phyloP scores from a whole-genome alignment of 129 eudicot species.

The Flaveria ramosissima region DNA sequence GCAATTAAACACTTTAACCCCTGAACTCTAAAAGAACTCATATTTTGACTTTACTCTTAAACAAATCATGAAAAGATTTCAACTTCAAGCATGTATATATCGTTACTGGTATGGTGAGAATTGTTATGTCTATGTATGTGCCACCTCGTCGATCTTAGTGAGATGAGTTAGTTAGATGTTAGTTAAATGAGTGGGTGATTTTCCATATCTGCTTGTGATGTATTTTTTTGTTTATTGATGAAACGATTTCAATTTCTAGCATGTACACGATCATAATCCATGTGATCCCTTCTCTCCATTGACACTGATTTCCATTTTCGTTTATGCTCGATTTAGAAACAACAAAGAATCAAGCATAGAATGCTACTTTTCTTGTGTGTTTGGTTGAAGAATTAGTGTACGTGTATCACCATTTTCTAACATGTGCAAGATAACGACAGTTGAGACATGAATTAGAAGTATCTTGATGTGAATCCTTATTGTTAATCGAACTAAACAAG shows the following conservation, averaged over 20 bases:
- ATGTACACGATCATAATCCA: background rate
- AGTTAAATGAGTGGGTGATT: background rate
- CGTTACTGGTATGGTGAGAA: background rate
- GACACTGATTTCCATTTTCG: background rate
- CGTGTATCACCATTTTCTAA: too few relatives aligned
- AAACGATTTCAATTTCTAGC: background rate
- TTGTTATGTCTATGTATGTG: background rate
- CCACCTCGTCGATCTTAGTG: background rate
- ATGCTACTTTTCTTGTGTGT: too few relatives aligned
- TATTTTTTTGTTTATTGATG: background rate
- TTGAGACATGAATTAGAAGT: too few relatives aligned
- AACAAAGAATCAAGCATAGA: background rate
- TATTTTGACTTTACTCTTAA: too few relatives aligned
- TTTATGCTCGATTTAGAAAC: background rate
- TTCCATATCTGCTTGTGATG: background rate
- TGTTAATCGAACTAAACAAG: too few relatives aligned
- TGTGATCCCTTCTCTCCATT: background rate
- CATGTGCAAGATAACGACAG: too few relatives aligned
- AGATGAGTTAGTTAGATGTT: constrained; percentile 1
- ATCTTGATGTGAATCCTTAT: too few relatives aligned
- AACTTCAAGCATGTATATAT: background rate
- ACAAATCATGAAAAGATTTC: constrained; percentile 12
- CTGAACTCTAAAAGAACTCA: too few relatives aligned
- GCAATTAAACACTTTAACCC: too few relatives aligned
- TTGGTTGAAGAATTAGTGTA: background rate